phyloP scores from a whole-genome alignment of 148 eudicot genomes.

The Chenopodium quinoa region DNA sequence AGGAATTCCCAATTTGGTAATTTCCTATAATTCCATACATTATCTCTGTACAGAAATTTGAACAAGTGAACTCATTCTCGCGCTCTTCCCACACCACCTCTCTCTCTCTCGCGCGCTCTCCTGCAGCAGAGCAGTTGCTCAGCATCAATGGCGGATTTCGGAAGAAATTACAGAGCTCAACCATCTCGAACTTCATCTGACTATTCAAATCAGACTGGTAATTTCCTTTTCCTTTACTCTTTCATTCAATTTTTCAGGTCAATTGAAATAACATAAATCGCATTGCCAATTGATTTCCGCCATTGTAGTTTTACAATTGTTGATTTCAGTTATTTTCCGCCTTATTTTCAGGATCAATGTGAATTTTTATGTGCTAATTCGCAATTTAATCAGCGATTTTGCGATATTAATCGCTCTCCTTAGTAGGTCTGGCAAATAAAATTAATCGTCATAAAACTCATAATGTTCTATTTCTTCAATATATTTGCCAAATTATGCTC shows the following conservation, averaged over 20 bases:
- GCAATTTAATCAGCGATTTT: neutral
- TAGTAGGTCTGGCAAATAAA: neutral
- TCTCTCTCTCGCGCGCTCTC: neutral
- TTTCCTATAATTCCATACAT: too few relatives aligned
- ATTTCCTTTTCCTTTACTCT: neutral
- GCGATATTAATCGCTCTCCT: neutral
- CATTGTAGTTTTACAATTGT: neutral
- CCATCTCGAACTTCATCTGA: conserved; percentile 3
- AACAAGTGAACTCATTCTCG: neutral
- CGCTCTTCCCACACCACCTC: neutral
- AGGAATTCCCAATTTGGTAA: too few relatives aligned
- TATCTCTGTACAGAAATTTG: neutral
- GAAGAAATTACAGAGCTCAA: conserved; percentile 6
- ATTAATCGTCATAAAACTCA: too few relatives aligned
- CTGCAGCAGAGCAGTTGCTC: neutral
- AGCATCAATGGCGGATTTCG: conserved; percentile 8
- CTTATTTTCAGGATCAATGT: neutral
- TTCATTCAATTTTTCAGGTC: neutral
- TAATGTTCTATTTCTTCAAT: neutral
- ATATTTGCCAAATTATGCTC: neutral
- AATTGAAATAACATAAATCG: neutral
- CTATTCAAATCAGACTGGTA: neutral
- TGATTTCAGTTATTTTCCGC: neutral
- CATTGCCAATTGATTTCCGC: neutral
- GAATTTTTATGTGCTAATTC: neutral